phyloP scores from a whole-genome alignment of 2,329 filamentous ascomycete genomes.

The Talaromyces atroroseus region DNA sequence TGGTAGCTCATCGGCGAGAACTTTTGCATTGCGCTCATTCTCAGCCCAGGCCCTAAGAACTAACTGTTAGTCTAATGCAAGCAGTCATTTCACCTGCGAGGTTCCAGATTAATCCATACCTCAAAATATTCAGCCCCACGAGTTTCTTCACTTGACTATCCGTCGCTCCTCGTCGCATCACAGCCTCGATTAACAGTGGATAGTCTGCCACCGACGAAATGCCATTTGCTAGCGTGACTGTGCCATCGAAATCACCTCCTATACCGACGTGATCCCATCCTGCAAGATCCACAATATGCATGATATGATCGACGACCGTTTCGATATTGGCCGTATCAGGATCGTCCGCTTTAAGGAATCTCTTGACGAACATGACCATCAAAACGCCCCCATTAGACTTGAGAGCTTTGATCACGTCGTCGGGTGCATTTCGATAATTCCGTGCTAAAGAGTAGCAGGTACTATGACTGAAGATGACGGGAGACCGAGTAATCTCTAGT shows the following conservation, averaged over 20 bases:
- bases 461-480: slow-evolving; percentile 8
- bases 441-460: slow-evolving; percentile 8
- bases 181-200: slow-evolving; percentile 28
- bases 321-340: slow-evolving; percentile 7
- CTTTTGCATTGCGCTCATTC: slow-evolving; percentile 5
- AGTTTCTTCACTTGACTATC: slow-evolving; percentile 33
- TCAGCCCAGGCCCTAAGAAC: background rate
- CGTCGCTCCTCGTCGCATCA: slow-evolving; percentile 33
- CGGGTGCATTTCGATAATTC: slow-evolving; percentile 7
- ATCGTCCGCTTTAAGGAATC: slow-evolving; percentile 9
- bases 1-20: slow-evolving; percentile 2
- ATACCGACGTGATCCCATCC: slow-evolving; percentile 37
- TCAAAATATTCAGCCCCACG: slow-evolving; percentile 32
- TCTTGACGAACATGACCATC: slow-evolving; percentile 8
- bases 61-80: slow-evolving; percentile 2
- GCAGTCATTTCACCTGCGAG: background rate
- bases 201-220: slow-evolving; percentile 28
- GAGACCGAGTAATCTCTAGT: slow-evolving; percentile 6
- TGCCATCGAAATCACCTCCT: slow-evolving; percentile 23
- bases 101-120: slow-evolving; percentile 1
- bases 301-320: slow-evolving; percentile 9
- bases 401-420: slow-evolving; percentile 6
- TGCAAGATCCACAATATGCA: slow-evolving; percentile 13
- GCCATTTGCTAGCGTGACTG: slow-evolving; percentile 29
- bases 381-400: slow-evolving; percentile 6